Base-by-base conservation (phyloP, 352 stramenopile species). In the Globisporangium takayamanum region DNA sequence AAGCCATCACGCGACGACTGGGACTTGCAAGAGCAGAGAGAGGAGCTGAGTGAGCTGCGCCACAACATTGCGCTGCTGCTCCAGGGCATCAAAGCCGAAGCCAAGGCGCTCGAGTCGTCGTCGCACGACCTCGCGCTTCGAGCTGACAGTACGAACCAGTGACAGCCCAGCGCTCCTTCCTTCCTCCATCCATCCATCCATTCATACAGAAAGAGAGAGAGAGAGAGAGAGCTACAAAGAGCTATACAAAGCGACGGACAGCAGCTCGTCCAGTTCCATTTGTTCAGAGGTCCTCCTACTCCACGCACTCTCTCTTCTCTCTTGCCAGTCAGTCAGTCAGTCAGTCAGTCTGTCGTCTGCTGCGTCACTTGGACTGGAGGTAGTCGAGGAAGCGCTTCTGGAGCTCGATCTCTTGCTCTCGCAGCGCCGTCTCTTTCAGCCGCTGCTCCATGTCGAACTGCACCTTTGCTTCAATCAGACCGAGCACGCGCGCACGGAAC, bases 371-470 rank as follows among this genome's bases (percentile, higher is more conserved):
- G 25, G 79, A 80, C 66, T 89, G 81, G 64, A 94, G 70, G 75
- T 87, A 94, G 69, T 86, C 79, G 44, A 94, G 55, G 30, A 94
- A 87, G 36, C 78, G 76, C 66, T 89, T 89, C 53, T 94, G 84
- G 28, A 94, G 55, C 66, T 90, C 78, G 61, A 92, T 78, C 65
- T 94, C 84, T 50, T 90, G 78, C 26, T 90, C 78, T 47, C 81
- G 80, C 50, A 92, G 68, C 59, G 89, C 76, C 42, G 78, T 84
- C 49, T 94, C 84, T 56, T 85, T 87, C 44, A 78, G 64, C 16
- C 78, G 78, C 55, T 94, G 84, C 45, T 89, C 76, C 74, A 88
- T 89, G 59, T 94, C 84, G 59, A 94, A 89, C 53, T 87, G 74
- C 41, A 92, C 80, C 59, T 94, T 94, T 53, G 69, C 82, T 62